A percentile compares a stretch with the other conserved stretches of the same genome.
Conservation (phyloP, 164 flowering plant genomes). For the Protea cynaroides region DNA sequence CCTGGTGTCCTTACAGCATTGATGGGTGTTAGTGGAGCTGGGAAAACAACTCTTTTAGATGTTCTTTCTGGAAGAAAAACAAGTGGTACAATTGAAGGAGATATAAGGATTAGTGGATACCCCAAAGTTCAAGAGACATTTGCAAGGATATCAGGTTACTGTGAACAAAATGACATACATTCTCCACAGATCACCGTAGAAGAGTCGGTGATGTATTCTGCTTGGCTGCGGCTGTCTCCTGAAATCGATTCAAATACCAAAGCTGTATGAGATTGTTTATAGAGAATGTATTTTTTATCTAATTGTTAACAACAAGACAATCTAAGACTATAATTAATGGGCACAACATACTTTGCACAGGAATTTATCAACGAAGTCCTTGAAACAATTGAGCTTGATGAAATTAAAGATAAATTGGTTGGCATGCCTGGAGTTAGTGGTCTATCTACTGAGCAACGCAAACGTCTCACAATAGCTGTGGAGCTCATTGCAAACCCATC, state of each 20-base stretch:
- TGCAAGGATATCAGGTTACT: too few relatives aligned
- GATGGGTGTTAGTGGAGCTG: conserved; percentile 56
- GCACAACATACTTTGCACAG: conserved; percentile 12
- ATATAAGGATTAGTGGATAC: too few relatives aligned
- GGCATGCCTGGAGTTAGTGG: conserved; percentile 45
- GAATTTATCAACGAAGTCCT: conserved; percentile 43
- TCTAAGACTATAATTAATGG: too few relatives aligned
- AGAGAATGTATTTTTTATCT: background rate
- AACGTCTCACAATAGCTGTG: conserved; percentile 48
- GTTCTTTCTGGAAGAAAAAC: conserved; percentile 46
- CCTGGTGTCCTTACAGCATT: conserved; percentile 47
- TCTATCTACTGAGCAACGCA: conserved; percentile 43
- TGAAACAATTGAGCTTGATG: conserved; percentile 42
- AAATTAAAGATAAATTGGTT: conserved; percentile 33
- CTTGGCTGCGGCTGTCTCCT: conserved; percentile 15
- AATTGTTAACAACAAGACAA: background rate
- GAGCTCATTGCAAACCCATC: conserved; percentile 55
- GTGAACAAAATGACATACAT: too few relatives aligned
- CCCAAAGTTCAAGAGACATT: too few relatives aligned
- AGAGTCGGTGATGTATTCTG: background rate
- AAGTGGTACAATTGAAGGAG: too few relatives aligned
- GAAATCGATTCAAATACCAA: conserved; percentile 14
- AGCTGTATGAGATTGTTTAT: conserved; percentile 9
- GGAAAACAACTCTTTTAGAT: conserved; percentile 51
- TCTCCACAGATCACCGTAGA: too few relatives aligned